These are phyloP conservation scores for Sphaerulina musiva DNA, from an alignment of 2,329 filamentous ascomycete species.

Conservation along the genomic window DNA sequence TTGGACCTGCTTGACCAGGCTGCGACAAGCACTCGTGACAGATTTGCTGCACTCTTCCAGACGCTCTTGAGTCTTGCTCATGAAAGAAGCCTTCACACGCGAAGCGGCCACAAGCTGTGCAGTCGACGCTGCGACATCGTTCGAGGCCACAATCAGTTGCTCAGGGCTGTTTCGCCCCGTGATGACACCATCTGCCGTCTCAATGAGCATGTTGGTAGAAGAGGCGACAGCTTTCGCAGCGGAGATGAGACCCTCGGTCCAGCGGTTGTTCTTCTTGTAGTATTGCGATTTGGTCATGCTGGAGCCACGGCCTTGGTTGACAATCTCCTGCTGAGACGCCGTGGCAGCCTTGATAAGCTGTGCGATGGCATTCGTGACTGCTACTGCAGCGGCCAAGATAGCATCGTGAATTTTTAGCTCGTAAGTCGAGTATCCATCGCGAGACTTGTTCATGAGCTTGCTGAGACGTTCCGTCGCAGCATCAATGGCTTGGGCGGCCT, in stretches of 20 bases:
- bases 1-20: slow-evolving; percentile 88
- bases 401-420: slow-evolving; percentile 93
- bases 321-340: slow-evolving; percentile 89
- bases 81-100: slow-evolving; percentile 94
- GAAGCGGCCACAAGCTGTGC: slow-evolving; percentile 93
- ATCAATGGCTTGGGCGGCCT: slow-evolving; percentile 91
- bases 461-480: slow-evolving; percentile 82
- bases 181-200: slow-evolving; percentile 94
- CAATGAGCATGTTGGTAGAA: slow-evolving; percentile 86
- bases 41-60: slow-evolving; percentile 89
- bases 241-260: slow-evolving; percentile 96
- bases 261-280: slow-evolving; percentile 99
- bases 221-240: slow-evolving; percentile 92
- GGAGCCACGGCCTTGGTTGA: slow-evolving; percentile 82
- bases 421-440: slow-evolving; percentile 90
- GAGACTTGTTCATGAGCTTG: slow-evolving; percentile 93
- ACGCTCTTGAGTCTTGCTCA: slow-evolving; percentile 91
- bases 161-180: slow-evolving; percentile 87
- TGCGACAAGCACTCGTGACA: slow-evolving; percentile 79
- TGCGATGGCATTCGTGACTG: slow-evolving; percentile 88
- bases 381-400: slow-evolving; percentile 85
- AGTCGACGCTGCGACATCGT: slow-evolving; percentile 91
- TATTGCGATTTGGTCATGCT: slow-evolving; percentile 72
- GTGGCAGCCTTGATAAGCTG: slow-evolving; percentile 93
- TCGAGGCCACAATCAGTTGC: slow-evolving; percentile 95